Evolutionary conservation across 345 rosid species (phyloP).

Genomic region (Nasturtium officinale): DNA sequence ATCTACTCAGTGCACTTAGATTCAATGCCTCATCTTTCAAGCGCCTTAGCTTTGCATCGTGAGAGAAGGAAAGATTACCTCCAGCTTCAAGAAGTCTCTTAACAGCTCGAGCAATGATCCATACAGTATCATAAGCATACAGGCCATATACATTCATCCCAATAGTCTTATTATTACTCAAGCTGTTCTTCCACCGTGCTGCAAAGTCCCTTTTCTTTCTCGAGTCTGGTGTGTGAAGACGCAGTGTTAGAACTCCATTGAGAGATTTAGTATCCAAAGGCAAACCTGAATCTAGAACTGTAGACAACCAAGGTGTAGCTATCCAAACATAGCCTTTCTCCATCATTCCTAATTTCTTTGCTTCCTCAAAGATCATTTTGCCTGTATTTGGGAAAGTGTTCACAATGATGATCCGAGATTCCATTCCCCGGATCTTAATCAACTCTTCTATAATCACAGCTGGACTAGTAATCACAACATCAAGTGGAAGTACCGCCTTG

Average conservation of each 20-base stretch:
- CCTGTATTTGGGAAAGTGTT: conserved; percentile 62
- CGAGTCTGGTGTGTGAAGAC: conserved; percentile 72
- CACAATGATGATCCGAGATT: conserved; percentile 71
- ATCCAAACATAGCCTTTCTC: conserved; percentile 86
- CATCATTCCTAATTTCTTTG: conserved; percentile 77
- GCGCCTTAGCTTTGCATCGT: conserved; percentile 49
- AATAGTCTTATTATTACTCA: conserved; percentile 60
- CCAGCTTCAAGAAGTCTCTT: conserved; percentile 67
- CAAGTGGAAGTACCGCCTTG: conserved; percentile 72
- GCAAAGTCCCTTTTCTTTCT: conserved; percentile 60
- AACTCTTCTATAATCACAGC: conserved; percentile 49
- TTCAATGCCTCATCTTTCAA: conserved; percentile 59
- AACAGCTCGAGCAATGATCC: conserved; percentile 80
- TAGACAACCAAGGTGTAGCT: conserved; percentile 78
- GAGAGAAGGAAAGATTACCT: conserved; percentile 68
- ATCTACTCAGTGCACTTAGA: conserved; percentile 69
- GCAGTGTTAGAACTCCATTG: conserved; percentile 72
- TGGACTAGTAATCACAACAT: conserved; percentile 48
- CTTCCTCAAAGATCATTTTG: conserved; percentile 71
- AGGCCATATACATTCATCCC: conserved; percentile 79
- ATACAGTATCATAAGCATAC: conserved; percentile 89
- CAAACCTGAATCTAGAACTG: conserved; percentile 65
- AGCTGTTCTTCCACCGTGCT: conserved; percentile 59
- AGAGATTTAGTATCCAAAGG: conserved; percentile 44
- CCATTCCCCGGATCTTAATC: conserved; percentile 63